A percentile compares a stretch with the other conserved stretches of the same genome.
These are phyloP conservation scores for Mycena polygramma DNA, from an alignment of 768 basidiomycete species.

Conservation along the genomic window DNA sequence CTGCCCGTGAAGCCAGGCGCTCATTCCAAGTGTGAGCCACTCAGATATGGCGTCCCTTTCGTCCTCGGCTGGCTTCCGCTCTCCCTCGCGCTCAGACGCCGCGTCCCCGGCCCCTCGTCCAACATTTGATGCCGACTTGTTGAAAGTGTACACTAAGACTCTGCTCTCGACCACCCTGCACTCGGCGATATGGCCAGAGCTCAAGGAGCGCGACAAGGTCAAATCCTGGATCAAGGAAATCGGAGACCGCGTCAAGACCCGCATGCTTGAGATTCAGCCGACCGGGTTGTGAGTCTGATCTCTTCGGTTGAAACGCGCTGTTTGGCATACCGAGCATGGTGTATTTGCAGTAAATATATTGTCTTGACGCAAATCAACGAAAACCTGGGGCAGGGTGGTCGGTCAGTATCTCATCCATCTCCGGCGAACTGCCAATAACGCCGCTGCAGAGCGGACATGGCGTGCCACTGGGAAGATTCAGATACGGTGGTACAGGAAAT, in stretches of 20 bases:
- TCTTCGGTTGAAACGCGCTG: slow-evolving; percentile 7
- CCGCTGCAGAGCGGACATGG: slow-evolving; percentile 76
- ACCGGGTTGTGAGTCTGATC: slow-evolving; percentile 78
- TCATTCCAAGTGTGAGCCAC: not conserved
- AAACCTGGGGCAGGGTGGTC: slow-evolving; percentile 87
- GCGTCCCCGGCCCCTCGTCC: slow-evolving; percentile 57
- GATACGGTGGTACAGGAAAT: slow-evolving; percentile 85
- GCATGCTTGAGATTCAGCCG: slow-evolving; percentile 88
- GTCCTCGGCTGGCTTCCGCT: slow-evolving; percentile 64
- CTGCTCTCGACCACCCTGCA: slow-evolving; percentile 79
- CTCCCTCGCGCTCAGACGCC: slow-evolving; percentile 74
- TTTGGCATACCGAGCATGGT: slow-evolving; percentile 32
- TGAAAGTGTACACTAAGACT: slow-evolving; percentile 87
- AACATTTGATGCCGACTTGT: slow-evolving; percentile 80
- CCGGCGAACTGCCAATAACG: slow-evolving; percentile 28
- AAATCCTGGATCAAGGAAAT: slow-evolving; percentile 88
- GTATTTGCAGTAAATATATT: slow-evolving; percentile 78
- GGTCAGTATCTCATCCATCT: slow-evolving; percentile 60
- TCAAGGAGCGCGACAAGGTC: slow-evolving; percentile 76
- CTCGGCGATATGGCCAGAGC: slow-evolving; percentile 73
- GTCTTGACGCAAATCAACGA: slow-evolving; percentile 89
- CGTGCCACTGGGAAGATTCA: slow-evolving; percentile 90
- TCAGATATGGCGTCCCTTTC: slow-evolving; percentile 39
- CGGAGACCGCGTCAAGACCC: slow-evolving; percentile 85
- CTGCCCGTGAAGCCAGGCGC: slow-evolving; percentile 3